Conservation (phyloP, 768 basidiomycete genomes). For the Pleurotus tuoliensis region DNA sequence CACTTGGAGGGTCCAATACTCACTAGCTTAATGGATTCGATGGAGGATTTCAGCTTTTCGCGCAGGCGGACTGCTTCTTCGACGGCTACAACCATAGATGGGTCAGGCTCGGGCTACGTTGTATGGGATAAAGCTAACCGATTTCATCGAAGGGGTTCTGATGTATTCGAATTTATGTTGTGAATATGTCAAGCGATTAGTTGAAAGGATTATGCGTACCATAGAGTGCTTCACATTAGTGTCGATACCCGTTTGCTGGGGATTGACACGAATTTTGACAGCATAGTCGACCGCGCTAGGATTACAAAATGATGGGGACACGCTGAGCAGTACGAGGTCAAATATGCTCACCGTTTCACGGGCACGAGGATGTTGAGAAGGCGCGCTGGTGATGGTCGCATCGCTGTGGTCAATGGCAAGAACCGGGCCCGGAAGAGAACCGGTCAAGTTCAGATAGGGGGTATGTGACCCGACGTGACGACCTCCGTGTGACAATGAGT, state of each 20-base stretch:
- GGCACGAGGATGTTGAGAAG: conserved; percentile 91
- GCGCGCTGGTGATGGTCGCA: conserved; percentile 71
- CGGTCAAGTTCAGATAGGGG: background rate
- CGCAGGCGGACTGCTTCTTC: conserved; percentile 97
- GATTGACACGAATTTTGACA: conserved; percentile 96
- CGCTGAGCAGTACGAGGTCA: background rate
- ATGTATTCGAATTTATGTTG: background rate
- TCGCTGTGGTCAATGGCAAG: conserved; percentile 24
- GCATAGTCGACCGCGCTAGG: conserved; percentile 91
- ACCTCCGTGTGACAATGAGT: too few species aligned
- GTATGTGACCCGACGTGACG: too few species aligned
- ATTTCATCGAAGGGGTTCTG: conserved; percentile 99
- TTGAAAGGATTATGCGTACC: conserved; percentile 44
- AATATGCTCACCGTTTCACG: conserved; percentile 70
- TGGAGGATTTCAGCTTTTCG: conserved; percentile 68
- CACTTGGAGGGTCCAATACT: conserved; percentile 94
- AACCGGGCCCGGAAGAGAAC: background rate
- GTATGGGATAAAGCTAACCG: conserved; percentile 42
- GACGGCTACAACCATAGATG: conserved; percentile 54
- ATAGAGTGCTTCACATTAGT: conserved; percentile 98
- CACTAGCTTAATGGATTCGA: conserved; percentile 86
- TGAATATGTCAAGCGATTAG: too few species aligned
- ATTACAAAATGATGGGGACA: background rate
- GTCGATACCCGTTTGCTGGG: conserved; percentile 93
- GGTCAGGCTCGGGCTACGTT: background rate